Evolutionary conservation across 2,329 filamentous ascomycete genomes (phyloP), one percentile per base, ranked within the genome.

Genomic region (Arthrobotrys megalospora): DNA sequence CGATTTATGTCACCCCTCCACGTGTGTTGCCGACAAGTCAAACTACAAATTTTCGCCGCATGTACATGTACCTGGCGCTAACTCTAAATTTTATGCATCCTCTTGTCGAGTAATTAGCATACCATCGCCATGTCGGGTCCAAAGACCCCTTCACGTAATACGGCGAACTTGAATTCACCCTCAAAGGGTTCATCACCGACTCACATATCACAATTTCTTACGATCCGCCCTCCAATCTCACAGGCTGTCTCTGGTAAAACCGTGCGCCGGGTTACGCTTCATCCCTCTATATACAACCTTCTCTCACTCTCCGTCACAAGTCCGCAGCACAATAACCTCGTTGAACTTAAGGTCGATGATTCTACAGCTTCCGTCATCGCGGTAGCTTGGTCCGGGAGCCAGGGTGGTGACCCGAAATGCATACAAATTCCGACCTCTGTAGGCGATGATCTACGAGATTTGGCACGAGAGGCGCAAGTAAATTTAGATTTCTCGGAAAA

Each of bases 211-310:
- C 75, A 78, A 19, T 16, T 72, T 21, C 63, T 78, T 16, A 78
- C 75, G 3, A 55, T 78, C 38, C 62, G 75, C 41, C 62, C 75
- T 6, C 45, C 75, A 16, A 78, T 67, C 41, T 70, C 67, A 12
- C 75, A 78, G 12, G 45, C 67, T 2, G 66, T 78, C 12, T 62
- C 75, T 12, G 62, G 62, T 12, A 78, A 72, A 41, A 78, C 67
- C 2, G 67, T 78, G 24, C 75, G 75, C 24, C 50, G 75, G 43
- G 67, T 72, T 5, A 72, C 75, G 1, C 52, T 78, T n/a, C 75
- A 78, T 21, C 75, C 75, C 6, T 78, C 75, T 28, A 78, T 78
- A 50, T 78, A 72, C 45, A 72, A 71, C 53, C 63, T 78, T 28
- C 62, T 78, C 11, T 78, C 75, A 2, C 75, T 78, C 45, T 78